Percentiles rank a stretch among this genome's conserved stretches.
Evolutionary conservation across 192 early-diverging fungal species (phyloP).

Genomic region (Backusella luteola): DNA sequence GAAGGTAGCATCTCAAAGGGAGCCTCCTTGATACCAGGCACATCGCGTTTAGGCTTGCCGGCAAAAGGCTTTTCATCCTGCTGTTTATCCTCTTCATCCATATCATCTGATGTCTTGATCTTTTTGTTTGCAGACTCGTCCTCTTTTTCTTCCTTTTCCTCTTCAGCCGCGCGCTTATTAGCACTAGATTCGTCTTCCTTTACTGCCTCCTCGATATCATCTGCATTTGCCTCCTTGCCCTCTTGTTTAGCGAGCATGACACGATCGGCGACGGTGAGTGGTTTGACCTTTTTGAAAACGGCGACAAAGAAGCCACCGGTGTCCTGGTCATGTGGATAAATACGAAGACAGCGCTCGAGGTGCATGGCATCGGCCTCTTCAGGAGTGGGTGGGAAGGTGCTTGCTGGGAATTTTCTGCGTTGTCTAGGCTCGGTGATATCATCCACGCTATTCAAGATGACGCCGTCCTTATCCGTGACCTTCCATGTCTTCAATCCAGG

Average conservation of each 20-base stretch:
- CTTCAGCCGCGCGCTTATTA: slow-evolving; percentile 20
- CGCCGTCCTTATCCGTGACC: slow-evolving; percentile 73
- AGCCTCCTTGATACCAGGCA: slow-evolving; percentile 64
- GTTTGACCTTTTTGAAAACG: slow-evolving; percentile 86
- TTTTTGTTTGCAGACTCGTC: slow-evolving; percentile 21
- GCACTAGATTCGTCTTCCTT: slow-evolving; percentile 14
- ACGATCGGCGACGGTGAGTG: slow-evolving; percentile 58
- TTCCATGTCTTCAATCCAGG: slow-evolving; percentile 90
- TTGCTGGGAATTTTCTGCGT: slow-evolving; percentile 49
- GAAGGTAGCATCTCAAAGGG: slow-evolving; percentile 83
- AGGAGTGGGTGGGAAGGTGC: slow-evolving; percentile 57
- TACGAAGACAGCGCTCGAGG: slow-evolving; percentile 79
- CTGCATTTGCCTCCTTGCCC: slow-evolving; percentile 27
- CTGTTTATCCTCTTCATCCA: background rate
- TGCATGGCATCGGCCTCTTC: slow-evolving; percentile 55
- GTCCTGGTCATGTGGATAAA: slow-evolving; percentile 93
- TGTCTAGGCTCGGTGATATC: slow-evolving; percentile 41
- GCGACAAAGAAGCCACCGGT: slow-evolving; percentile 99
- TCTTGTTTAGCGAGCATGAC: slow-evolving; percentile 21
- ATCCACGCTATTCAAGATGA: slow-evolving; percentile 46
- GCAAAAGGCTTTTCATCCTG: slow-evolving; percentile 9
- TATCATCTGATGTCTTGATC: slow-evolving; percentile 20
- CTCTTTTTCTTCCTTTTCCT: background rate
- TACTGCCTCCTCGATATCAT: slow-evolving; percentile 7
- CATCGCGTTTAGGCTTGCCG: slow-evolving; percentile 43